Percentiles rank a stretch among this genome's conserved stretches.
Evolutionary conservation across 2,329 filamentous ascomycete genomes (phyloP).

Genomic region (Lecanicillium sp.): DNA sequence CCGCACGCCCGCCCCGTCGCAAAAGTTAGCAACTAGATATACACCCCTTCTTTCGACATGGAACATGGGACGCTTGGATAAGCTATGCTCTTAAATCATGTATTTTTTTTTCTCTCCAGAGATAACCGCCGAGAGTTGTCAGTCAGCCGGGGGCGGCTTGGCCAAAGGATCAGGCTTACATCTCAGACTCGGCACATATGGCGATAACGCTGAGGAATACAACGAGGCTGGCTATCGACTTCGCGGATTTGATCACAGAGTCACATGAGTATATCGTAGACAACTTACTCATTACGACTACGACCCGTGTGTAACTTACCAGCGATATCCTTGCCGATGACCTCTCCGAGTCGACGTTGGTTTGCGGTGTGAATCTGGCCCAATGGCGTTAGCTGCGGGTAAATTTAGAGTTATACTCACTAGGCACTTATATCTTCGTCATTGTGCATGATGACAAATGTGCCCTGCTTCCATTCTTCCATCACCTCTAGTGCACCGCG

Average conservation of each 20-base stretch:
- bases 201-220: conserved; percentile 65
- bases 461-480: conserved; percentile 48
- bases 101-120: too few species aligned
- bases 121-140: too few species aligned
- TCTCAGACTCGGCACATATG: conserved; percentile 64
- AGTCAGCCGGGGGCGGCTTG: too few species aligned
- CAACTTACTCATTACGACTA: conserved; percentile 85
- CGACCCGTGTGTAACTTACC: conserved; percentile 88
- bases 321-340: conserved; percentile 78
- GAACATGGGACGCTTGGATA: too few species aligned
- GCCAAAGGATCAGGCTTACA: too few species aligned
- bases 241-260: conserved; percentile 65
- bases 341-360: conserved; percentile 68
- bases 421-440: conserved; percentile 43
- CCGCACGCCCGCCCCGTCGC: too few species aligned
- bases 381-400: conserved; percentile 17
- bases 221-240: conserved; percentile 62
- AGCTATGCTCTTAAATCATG: too few species aligned
- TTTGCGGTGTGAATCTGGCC: conserved; percentile 57
- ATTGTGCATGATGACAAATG: conserved; percentile 46
- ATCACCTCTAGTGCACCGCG: conserved; percentile 56
- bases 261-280: conserved; percentile 87
- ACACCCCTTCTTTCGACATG: too few species aligned
- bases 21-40: too few species aligned
- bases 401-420: conserved; percentile 9